A percentile compares a stretch with the other conserved stretches of the same genome.
phyloP scores from a whole-genome alignment of 352 stramenopile species.

The Phytophthora fragariaefolia region DNA sequence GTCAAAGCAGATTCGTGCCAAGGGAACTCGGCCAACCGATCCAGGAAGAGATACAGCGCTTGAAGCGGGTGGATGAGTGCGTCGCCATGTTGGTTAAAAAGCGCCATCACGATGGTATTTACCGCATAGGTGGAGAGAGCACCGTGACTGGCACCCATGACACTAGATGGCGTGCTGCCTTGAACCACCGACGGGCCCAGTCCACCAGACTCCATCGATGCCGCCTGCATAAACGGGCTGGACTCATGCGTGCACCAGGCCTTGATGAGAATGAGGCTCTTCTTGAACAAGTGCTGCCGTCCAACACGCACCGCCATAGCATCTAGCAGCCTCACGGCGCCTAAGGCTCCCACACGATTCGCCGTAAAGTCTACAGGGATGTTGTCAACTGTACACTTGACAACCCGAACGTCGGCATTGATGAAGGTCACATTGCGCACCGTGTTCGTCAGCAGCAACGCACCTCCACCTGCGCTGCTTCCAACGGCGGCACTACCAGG shows the following conservation, averaged over 20 bases:
- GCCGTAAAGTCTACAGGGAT: constrained; percentile 89
- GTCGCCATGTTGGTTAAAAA: constrained; percentile 87
- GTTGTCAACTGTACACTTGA: constrained; percentile 93
- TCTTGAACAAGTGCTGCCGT: constrained; percentile 87
- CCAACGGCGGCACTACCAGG: constrained; percentile 9
- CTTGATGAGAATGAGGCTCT: constrained; percentile 90
- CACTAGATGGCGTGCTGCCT: constrained; percentile 46
- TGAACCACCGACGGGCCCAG: constrained; percentile 15
- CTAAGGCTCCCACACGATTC: constrained; percentile 84
- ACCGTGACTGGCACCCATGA: constrained; percentile 82
- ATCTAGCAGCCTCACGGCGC: constrained; percentile 85
- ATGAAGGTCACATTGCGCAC: constrained; percentile 92
- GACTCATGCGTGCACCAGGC: constrained; percentile 91
- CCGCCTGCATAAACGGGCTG: constrained; percentile 55
- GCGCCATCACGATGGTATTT: constrained; percentile 89
- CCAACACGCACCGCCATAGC: constrained; percentile 82
- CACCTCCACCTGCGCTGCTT: constrained; percentile 5
- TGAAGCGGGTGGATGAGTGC: constrained; percentile 81
- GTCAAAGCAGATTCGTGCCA: constrained; percentile 86
- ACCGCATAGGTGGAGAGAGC: constrained; percentile 87
- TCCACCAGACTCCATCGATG: constrained; percentile 23
- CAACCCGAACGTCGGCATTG: constrained; percentile 87
- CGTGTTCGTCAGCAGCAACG: constrained; percentile 53
- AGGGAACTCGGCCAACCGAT: constrained; percentile 84
- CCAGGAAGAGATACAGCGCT: constrained; percentile 86